phyloP scores from a whole-genome alignment of 257 asterid genomes.

The Buddleja alternifolia region DNA sequence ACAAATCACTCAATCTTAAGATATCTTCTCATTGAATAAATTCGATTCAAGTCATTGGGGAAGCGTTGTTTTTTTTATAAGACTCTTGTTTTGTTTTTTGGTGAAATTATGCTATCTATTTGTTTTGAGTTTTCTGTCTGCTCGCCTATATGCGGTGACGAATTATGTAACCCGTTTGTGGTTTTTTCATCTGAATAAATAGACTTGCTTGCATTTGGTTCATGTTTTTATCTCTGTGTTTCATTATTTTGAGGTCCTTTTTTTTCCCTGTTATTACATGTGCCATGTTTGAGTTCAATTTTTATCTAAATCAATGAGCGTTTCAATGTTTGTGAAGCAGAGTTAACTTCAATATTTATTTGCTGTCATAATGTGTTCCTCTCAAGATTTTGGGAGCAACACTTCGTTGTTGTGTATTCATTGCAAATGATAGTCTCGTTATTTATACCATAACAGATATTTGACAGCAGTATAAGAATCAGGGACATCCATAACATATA shows the following conservation, averaged over 20 bases:
- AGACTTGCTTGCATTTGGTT: slow-evolving; percentile 7
- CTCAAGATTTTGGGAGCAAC: no score
- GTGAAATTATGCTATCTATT: slow-evolving; percentile 5
- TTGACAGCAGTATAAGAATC: no score
- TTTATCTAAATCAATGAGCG: no score
- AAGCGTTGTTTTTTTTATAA: background rate
- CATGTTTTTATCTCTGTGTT: background rate
- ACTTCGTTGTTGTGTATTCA: no score
- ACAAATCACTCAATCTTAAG: slow-evolving; percentile 66
- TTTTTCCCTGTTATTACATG: background rate
- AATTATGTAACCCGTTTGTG: slow-evolving; percentile 21
- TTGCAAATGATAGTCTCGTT: no score
- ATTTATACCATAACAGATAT: no score
- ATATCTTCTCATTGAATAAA: slow-evolving; percentile 62
- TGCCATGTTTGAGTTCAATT: no score
- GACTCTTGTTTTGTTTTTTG: background rate
- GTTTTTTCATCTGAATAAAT: slow-evolving; percentile 11
- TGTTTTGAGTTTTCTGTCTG: background rate
- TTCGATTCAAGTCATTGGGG: background rate
- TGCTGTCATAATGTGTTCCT: no score
- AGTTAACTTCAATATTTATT: no score
- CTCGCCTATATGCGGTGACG: background rate
- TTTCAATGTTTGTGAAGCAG: no score
- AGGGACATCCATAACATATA: no score
- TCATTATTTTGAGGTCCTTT: background rate